These are phyloP conservation scores for Conringia planisiliqua DNA, from an alignment of 345 rosid genomes.

Conservation along the genomic window DNA sequence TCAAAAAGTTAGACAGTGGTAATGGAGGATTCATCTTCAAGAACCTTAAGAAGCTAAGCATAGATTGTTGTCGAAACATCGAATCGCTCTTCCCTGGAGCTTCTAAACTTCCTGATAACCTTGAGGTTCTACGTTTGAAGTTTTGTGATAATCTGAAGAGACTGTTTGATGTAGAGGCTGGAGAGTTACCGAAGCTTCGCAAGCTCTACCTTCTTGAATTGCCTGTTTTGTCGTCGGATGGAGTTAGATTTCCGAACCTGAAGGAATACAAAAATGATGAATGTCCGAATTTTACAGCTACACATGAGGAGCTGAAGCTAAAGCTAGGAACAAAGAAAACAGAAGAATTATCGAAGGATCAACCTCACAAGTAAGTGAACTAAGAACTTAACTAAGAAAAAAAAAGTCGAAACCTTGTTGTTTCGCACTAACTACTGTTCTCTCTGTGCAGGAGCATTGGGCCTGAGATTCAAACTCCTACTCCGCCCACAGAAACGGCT, in stretches of 20 bases:
- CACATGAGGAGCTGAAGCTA: not conserved
- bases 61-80: conserved; percentile 52
- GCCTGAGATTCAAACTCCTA: not conserved
- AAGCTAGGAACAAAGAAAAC: not conserved
- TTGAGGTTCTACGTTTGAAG: conserved; percentile 23
- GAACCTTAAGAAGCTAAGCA: conserved; percentile 38
- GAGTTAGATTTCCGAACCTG: conserved; percentile 8
- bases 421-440: not conserved
- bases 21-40: conserved; percentile 23
- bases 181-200: conserved; percentile 24
- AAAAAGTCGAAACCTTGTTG: not conserved
- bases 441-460: not conserved
- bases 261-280: not conserved
- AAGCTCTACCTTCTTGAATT: conserved; percentile 38
- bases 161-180: conserved; percentile 4
- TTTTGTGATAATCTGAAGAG: conserved; percentile 34
- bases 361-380: not conserved
- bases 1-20: conserved; percentile 23
- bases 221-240: conserved; percentile 32
- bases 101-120: conserved; percentile 4
- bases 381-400: not conserved
- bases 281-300: conserved; percentile 13
- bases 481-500: not conserved
- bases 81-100: conserved; percentile 15
- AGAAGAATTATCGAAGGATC: not conserved